A percentile compares a stretch with the other conserved stretches of the same genome.
Evolutionary conservation across 1,284 basidiomycete species (phyloP).

Genomic region (Ceratobasidium sp.): DNA sequence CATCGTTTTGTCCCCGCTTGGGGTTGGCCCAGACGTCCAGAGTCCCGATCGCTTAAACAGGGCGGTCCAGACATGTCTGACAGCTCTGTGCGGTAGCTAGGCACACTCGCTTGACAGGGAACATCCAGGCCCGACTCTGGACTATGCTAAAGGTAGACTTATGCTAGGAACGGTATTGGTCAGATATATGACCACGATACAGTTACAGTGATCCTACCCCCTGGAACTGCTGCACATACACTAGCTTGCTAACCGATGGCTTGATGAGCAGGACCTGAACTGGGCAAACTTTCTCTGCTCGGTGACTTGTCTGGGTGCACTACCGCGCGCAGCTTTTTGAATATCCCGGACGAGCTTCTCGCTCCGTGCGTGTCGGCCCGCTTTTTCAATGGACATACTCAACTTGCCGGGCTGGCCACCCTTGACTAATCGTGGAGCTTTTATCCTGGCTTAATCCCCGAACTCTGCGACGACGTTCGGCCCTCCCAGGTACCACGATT

Average conservation of each 20-base stretch:
- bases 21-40: background rate
- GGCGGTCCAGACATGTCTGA: background rate
- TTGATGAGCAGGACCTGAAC: background rate
- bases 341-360: background rate
- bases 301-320: slow-evolving; percentile 2
- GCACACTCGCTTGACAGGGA: slow-evolving; percentile 1
- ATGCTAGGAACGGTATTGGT: background rate
- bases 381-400: background rate
- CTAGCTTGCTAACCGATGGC: background rate
- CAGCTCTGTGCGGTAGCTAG: background rate
- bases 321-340: background rate
- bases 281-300: background rate
- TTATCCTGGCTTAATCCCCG: slow-evolving; percentile 3
- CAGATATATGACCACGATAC: background rate
- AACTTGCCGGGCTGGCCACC: background rate
- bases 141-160: slow-evolving; percentile 1
- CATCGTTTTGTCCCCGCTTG: background rate
- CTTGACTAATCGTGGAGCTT: slow-evolving; percentile 6
- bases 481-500: background rate
- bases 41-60: background rate
- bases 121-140: background rate
- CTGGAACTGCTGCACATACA: background rate
- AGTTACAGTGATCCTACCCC: background rate
- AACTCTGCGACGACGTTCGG: background rate
- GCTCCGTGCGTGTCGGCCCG: background rate